phyloP scores from a whole-genome alignment of 768 basidiomycete genomes.

The Sporobolomyces pararoseus region DNA sequence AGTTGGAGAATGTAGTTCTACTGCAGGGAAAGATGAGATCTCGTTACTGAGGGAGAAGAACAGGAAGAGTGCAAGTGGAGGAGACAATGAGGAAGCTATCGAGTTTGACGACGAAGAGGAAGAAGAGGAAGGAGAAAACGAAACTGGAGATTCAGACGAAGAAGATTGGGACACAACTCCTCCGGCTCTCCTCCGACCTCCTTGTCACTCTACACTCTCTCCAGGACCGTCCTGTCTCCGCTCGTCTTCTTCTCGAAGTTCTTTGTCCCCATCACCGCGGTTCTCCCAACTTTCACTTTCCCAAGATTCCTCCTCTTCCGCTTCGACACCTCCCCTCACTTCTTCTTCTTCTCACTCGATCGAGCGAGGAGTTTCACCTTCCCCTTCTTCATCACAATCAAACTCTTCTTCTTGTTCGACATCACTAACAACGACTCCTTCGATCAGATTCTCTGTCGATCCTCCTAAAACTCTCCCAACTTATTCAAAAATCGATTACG shows the following conservation, averaged over 20 bases:
- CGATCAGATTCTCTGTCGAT: slow-evolving; percentile 25
- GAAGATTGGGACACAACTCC: neutral
- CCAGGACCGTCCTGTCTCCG: slow-evolving; percentile 30
- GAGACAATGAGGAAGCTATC: neutral
- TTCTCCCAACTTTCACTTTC: neutral
- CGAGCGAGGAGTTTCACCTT: slow-evolving; percentile 2
- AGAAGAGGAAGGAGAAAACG: neutral
- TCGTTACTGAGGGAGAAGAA: slow-evolving; percentile 5
- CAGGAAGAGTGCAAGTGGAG: neutral
- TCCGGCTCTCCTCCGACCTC: neutral
- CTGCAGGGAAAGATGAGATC: neutral
- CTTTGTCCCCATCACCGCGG: slow-evolving; percentile 6
- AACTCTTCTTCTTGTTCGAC: slow-evolving; percentile 5
- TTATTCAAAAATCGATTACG: slow-evolving; percentile 26
- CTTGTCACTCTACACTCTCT: slow-evolving; percentile 5
- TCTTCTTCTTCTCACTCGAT: slow-evolving; percentile 4
- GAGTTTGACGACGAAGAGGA: slow-evolving; percentile 18
- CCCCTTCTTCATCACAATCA: neutral
- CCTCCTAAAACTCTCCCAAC: slow-evolving; percentile 19
- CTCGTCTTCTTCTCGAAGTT: slow-evolving; percentile 1
- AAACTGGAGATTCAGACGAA: neutral
- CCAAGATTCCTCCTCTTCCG: neutral
- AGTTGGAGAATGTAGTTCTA: neutral
- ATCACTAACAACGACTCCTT: neutral
- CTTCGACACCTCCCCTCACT: neutral